These are phyloP conservation scores for Sporothrix curviconia DNA, from an alignment of 2,329 filamentous ascomycete species.

Conservation along the genomic window DNA sequence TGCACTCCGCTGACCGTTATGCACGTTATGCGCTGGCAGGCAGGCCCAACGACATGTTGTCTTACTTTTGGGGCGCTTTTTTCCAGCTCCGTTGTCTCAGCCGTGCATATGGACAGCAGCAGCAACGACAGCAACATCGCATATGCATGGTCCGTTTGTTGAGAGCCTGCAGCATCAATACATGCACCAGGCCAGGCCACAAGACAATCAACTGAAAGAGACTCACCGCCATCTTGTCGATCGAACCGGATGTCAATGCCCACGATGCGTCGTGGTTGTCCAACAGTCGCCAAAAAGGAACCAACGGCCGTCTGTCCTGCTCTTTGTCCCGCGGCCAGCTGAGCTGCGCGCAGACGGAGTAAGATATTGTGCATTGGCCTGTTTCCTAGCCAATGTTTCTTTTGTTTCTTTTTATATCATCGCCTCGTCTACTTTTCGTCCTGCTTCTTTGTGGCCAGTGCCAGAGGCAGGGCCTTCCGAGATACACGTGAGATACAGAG, in stretches of 20 bases:
- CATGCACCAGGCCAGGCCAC: not conserved
- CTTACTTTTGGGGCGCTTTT: constrained; percentile 7
- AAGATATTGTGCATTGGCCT: not conserved
- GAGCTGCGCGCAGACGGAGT: not conserved
- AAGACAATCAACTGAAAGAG: not conserved
- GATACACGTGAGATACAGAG: no score
- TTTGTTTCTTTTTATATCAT: not conserved
- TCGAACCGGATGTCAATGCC: not conserved
- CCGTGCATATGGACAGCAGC: not conserved
- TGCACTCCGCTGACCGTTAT: not conserved
- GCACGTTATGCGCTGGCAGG: not conserved
- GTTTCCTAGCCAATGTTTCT: not conserved
- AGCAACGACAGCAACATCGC: no score
- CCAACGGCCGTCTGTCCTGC: not conserved
- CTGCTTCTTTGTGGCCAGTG: constrained; percentile 1
- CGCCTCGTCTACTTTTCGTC: not conserved
- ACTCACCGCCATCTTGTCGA: constrained; percentile 5
- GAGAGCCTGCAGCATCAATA: constrained; percentile 1
- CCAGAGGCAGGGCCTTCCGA: not conserved
- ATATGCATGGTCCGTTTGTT: not conserved
- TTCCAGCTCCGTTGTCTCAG: not conserved
- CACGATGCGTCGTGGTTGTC: not conserved
- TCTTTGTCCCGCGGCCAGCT: not conserved
- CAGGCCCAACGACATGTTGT: not conserved
- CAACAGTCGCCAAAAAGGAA: not conserved